A percentile compares a stretch with the other conserved stretches of the same genome.
phyloP scores from a whole-genome alignment of 2,329 filamentous ascomycete species.

The Penicillium sp. region DNA sequence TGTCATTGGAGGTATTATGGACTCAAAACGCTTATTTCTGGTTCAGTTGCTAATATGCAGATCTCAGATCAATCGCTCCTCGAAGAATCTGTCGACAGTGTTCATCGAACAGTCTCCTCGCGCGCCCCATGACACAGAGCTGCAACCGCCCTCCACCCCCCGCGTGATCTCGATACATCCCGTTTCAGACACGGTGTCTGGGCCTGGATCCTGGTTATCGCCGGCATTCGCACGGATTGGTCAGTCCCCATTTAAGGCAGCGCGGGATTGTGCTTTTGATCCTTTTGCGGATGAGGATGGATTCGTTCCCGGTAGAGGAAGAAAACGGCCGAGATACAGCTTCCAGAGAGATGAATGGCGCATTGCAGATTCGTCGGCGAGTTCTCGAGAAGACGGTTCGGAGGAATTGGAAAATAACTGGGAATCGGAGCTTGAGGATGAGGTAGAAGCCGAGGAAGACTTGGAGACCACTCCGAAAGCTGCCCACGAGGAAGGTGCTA shows the following conservation, averaged over 20 bases:
- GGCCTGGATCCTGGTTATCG: slow-evolving; percentile 63
- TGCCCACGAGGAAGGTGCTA: neutral
- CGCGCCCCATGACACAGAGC: slow-evolving; percentile 22
- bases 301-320: slow-evolving; percentile 58
- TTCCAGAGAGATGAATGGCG: slow-evolving; percentile 69
- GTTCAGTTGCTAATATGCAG: slow-evolving; percentile 2
- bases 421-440: slow-evolving; percentile 27
- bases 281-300: slow-evolving; percentile 67
- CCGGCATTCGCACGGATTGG: slow-evolving; percentile 76
- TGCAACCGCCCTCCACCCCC: slow-evolving; percentile 26
- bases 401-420: slow-evolving; percentile 31
- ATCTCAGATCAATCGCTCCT: slow-evolving; percentile 28
- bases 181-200: slow-evolving; percentile 22
- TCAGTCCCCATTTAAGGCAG: slow-evolving; percentile 65
- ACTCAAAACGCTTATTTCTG: neutral
- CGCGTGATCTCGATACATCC: slow-evolving; percentile 15
- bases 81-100: slow-evolving; percentile 37
- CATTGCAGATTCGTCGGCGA: slow-evolving; percentile 68
- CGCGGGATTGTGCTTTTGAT: slow-evolving; percentile 64
- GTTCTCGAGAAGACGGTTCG: slow-evolving; percentile 55
- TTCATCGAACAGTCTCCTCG: slow-evolving; percentile 51
- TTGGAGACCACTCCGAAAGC: neutral
- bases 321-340: slow-evolving; percentile 69
- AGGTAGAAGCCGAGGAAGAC: slow-evolving; percentile 14
- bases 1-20: slow-evolving; percentile 38